These are phyloP conservation scores for Eutypella sp. DNA, from an alignment of 2,329 filamentous ascomycete species.

Conservation along the genomic window DNA sequence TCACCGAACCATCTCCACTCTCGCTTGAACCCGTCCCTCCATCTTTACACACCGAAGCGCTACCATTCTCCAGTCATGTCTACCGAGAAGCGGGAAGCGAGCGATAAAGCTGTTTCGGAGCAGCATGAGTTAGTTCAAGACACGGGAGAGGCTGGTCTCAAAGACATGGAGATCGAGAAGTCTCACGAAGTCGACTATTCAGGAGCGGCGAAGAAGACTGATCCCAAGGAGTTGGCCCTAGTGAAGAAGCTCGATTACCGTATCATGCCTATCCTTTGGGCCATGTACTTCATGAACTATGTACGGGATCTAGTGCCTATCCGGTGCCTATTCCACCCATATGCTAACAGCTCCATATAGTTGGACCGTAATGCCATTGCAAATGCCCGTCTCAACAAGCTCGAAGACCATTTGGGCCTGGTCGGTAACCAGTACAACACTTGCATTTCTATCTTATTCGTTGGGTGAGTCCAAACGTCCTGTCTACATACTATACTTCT, in stretches of 20 bases:
- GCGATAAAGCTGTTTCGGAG: not conserved
- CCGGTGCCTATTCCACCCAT: no score
- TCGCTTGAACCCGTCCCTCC: no score
- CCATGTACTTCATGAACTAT: not conserved
- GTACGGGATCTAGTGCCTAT: no score
- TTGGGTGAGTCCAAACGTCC: constrained; percentile 8
- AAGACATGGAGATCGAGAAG: not conserved
- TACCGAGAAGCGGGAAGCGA: not conserved
- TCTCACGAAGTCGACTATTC: not conserved
- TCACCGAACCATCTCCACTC: no score
- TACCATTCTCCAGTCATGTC: no score
- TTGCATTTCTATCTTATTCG: constrained; percentile 7
- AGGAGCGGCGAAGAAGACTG: not conserved
- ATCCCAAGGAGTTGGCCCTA: not conserved
- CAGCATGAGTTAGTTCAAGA: not conserved
- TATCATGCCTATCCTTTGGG: not conserved
- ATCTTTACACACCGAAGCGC: no score
- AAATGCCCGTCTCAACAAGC: constrained; percentile 24
- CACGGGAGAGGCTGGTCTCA: not conserved
- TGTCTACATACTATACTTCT: no score
- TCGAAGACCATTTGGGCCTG: constrained; percentile 18
- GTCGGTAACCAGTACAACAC: constrained; percentile 6
- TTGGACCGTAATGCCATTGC: constrained; percentile 42
- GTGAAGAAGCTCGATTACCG: not conserved
- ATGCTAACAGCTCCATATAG: constrained; percentile 28